Evolutionary conservation across 192 early-diverging fungal species (phyloP), one percentile per base, ranked within the genome.

Genomic region (Backusella mclennaniae): DNA sequence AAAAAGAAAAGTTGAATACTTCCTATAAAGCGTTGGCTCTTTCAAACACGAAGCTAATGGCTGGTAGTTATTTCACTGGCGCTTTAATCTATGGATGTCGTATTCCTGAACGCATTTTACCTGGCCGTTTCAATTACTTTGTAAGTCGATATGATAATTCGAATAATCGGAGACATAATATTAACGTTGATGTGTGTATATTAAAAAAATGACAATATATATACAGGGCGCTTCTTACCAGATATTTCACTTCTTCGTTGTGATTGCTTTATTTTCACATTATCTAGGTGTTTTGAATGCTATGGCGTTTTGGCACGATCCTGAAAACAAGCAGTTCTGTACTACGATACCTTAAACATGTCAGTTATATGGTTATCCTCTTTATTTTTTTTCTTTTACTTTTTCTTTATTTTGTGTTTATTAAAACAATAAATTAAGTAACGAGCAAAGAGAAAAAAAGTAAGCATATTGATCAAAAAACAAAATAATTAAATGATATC

Each of bases 221-320:
- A 53, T 53, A 23, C 73, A 92, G 88, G 73, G 84, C 52, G 84
- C 93, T 4, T 94, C 93, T 44, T 95, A 96, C 77, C 96, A 98
- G 83, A 95, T 98, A 63, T 96, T 95, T 78, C 96, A 98, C 73
- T 36, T 92, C 6, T 89, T 92, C 66, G 95, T 96, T 4, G 85
- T 97, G 12, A 66, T 85, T 8, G 96, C 93, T 6, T 92, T 93
- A 26, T 29, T 84, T 1, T 76, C 84, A 56, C 95, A 96, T 78
- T 95, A 91, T 66, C 56, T 88, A 49, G 94, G 91, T 46, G 88
- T 94, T 31, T 87, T 84, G n/a, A 82, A 82, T 42, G 89, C 90
- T n/a, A 85, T 87, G 82, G 21, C 49, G 0, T 89, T 82, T 53
- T 87, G 87, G 86, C 87, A 87, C 66, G 79, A 78, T 66, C 49